Percentiles rank a stretch among this genome's conserved stretches.
These are phyloP conservation scores for Ogataea philodendri DNA, from an alignment of 805 yeast species.

Conservation along the genomic window DNA sequence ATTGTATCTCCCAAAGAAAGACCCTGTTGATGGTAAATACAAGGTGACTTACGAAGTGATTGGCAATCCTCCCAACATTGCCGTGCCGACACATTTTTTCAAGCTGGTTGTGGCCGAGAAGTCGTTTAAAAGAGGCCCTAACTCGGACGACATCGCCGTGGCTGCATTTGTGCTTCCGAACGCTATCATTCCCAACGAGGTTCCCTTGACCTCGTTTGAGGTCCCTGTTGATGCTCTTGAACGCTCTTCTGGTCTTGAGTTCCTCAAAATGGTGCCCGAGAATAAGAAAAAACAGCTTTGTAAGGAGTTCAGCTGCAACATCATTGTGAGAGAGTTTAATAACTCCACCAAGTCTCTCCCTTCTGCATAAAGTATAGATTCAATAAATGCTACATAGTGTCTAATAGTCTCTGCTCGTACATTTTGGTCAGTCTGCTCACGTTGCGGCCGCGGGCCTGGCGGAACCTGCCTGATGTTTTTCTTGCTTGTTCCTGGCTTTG, in stretches of 20 bases:
- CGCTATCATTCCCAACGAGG: slow-evolving; percentile 66
- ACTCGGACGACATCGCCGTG: slow-evolving; percentile 54
- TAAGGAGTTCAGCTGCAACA: slow-evolving; percentile 73
- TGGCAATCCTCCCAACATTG: slow-evolving; percentile 94
- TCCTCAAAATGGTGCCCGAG: slow-evolving; percentile 66
- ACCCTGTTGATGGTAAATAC: slow-evolving; percentile 75
- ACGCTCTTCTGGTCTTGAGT: slow-evolving; percentile 79
- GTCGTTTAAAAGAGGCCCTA: slow-evolving; percentile 37
- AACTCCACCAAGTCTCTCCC: slow-evolving; percentile 37
- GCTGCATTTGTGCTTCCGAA: slow-evolving; percentile 96
- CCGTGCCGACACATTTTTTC: slow-evolving; percentile 97
- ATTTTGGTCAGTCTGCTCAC: slow-evolving; percentile 50
- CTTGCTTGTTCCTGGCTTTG: slow-evolving; percentile 13
- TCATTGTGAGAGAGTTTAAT: slow-evolving; percentile 77
- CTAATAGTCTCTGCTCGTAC: slow-evolving; percentile 45
- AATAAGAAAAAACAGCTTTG: slow-evolving; percentile 64
- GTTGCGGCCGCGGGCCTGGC: slow-evolving; percentile 47
- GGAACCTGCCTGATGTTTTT: slow-evolving; percentile 7
- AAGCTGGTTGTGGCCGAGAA: slow-evolving; percentile 85
- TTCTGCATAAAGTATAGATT: slow-evolving; percentile 20
- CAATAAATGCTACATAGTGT: slow-evolving; percentile 1
- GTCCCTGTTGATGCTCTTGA: slow-evolving; percentile 91
- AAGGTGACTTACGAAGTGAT: slow-evolving; percentile 86
- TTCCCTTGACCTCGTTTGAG: slow-evolving; percentile 71
- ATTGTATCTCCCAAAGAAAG: slow-evolving; percentile 74